phyloP scores from a whole-genome alignment of 1,284 basidiomycete species.

The Leccinum pseudoinsigne region DNA sequence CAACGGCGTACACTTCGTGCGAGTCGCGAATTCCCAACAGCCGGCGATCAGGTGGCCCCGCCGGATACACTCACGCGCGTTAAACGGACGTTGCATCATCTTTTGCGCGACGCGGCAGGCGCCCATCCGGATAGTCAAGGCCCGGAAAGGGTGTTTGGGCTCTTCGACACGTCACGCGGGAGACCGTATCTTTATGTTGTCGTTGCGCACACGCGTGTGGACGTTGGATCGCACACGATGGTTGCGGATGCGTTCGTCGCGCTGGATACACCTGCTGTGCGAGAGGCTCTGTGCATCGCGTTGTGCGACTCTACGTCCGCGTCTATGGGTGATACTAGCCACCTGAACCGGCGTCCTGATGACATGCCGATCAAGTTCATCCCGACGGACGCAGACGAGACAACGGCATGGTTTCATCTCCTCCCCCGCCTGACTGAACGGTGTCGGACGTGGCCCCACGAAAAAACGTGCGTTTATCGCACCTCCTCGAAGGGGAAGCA shows the following conservation, averaged over 20 bases:
- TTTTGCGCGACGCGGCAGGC: conserved; percentile 25
- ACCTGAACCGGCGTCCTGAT: not conserved
- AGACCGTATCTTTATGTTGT: conserved; percentile 40
- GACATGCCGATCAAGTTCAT: conserved; percentile 5
- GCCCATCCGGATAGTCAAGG: conserved; percentile 9
- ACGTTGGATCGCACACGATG: conserved; percentile 44
- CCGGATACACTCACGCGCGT: conserved; percentile 27
- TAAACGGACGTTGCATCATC: conserved; percentile 31
- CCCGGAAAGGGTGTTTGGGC: conserved; percentile 26
- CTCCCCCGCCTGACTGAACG: conserved; percentile 50
- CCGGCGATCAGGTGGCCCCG: not conserved
- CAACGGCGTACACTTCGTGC: conserved; percentile 2
- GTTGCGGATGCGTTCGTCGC: conserved; percentile 46
- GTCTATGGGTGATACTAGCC: not conserved
- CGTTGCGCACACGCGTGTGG: conserved; percentile 41
- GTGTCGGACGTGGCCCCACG: conserved; percentile 52
- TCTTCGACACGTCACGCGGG: conserved; percentile 29
- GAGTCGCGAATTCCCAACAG: not conserved
- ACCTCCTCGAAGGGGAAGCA: not conserved
- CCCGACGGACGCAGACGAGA: conserved; percentile 29
- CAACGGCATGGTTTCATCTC: conserved; percentile 45
- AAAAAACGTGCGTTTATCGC: conserved; percentile 42
- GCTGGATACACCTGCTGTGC: conserved; percentile 24
- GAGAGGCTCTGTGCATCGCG: not conserved
- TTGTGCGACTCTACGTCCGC: not conserved